Conservation (phyloP, 768 basidiomycete species). For the Leccinum imitatum region DNA sequence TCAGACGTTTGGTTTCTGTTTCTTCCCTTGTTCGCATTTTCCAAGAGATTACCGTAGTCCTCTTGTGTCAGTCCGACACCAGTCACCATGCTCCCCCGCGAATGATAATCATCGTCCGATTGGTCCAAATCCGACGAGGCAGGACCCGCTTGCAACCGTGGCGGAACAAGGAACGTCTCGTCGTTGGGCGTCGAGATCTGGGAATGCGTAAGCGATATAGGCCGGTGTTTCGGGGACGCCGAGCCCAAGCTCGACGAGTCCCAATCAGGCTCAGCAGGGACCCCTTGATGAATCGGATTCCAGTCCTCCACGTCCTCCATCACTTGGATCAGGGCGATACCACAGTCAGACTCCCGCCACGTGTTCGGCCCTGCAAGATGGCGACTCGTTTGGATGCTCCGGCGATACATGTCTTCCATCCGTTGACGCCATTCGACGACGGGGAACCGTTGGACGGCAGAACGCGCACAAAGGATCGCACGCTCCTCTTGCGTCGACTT, state of each 20-base stretch:
- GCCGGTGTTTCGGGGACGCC: slow-evolving; percentile 41
- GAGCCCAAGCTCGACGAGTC: slow-evolving; percentile 53
- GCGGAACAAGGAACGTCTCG: slow-evolving; percentile 39
- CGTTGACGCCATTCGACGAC: slow-evolving; percentile 97
- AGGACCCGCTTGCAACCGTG: slow-evolving; percentile 32
- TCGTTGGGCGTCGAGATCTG: slow-evolving; percentile 53
- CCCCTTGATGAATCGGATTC: slow-evolving; percentile 65
- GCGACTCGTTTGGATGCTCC: slow-evolving; percentile 76
- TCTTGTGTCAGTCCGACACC: slow-evolving; percentile 36
- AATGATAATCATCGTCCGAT: slow-evolving; percentile 62
- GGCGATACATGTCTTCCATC: slow-evolving; percentile 91
- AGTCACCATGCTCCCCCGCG: slow-evolving; percentile 32
- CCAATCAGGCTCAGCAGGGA: slow-evolving; percentile 77
- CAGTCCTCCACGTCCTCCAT: slow-evolving; percentile 76
- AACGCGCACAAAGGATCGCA: slow-evolving; percentile 88
- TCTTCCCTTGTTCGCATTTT: slow-evolving; percentile 67
- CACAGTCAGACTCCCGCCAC: slow-evolving; percentile 74
- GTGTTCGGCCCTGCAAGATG: slow-evolving; percentile 66
- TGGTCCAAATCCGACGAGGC: slow-evolving; percentile 46
- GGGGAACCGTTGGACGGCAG: slow-evolving; percentile 94
- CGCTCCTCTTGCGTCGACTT: slow-evolving; percentile 91
- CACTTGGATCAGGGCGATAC: slow-evolving; percentile 39
- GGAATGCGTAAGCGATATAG: slow-evolving; percentile 62
- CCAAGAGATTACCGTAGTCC: slow-evolving; percentile 72
- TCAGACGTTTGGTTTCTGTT: too few species aligned